Evolutionary conservation across 345 rosid species (phyloP).

Genomic region (Excoecaria agallocha): DNA sequence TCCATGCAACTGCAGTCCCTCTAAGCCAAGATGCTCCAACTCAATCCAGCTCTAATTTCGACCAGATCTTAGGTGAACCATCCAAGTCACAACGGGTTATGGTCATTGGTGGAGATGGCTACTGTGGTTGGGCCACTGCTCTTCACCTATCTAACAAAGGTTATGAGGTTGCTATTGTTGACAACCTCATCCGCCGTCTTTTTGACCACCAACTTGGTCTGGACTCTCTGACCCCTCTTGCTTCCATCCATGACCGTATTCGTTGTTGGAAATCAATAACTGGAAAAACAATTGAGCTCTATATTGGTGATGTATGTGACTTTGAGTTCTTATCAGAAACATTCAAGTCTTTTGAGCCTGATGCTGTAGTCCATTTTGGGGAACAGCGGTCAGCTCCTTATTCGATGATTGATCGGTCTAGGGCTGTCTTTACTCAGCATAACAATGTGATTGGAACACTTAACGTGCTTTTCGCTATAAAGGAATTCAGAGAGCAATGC

Average conservation of each 20-base stretch:
- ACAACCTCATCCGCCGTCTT: conserved; percentile 79
- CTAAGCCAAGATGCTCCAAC: conserved; percentile 54
- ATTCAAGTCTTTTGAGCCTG: conserved; percentile 86
- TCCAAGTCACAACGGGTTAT: conserved; percentile 67
- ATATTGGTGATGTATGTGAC: conserved; percentile 88
- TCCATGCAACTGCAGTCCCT: conserved; percentile 48
- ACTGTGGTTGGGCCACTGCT: conserved; percentile 98
- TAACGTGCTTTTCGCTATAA: conserved; percentile 90
- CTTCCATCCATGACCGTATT: conserved; percentile 77
- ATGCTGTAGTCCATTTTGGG: conserved; percentile 87
- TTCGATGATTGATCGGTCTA: conserved; percentile 92
- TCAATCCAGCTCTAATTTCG: conserved; percentile 35
- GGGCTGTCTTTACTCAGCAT: conserved; percentile 87
- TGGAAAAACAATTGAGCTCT: conserved; percentile 75
- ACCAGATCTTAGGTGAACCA: conserved; percentile 32
- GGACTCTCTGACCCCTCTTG: conserved; percentile 78
- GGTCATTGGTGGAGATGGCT: conserved; percentile 99
- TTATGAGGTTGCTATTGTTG: conserved; percentile 78
- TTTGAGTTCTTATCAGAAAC: conserved; percentile 83
- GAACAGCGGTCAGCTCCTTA: conserved; percentile 97
- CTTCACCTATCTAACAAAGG: conserved; percentile 85
- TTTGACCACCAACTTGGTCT: conserved; percentile 95
- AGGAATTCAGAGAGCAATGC: conserved; percentile 82
- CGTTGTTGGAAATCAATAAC: conserved; percentile 82
- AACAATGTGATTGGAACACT: conserved; percentile 95